Percentiles rank a stretch among this genome's conserved stretches.
phyloP scores from a whole-genome alignment of 164 flowering plant species.

The Macadamia integrifolia region DNA sequence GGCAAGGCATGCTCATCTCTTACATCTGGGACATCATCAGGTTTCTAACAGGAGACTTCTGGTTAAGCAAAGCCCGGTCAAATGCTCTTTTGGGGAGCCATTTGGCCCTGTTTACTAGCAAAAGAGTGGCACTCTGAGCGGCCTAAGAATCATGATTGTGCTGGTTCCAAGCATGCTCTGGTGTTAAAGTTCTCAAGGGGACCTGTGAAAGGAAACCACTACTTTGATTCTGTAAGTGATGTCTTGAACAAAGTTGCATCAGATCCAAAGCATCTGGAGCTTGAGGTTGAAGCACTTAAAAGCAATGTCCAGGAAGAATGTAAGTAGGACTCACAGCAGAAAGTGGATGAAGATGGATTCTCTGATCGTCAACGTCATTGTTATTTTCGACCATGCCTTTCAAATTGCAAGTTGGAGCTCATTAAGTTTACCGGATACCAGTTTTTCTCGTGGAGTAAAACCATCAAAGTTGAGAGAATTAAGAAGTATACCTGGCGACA shows the following conservation, averaged over 20 bases:
- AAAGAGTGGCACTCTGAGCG: conserved; percentile 96
- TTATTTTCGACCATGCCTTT: conserved; percentile 53
- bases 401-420: conserved; percentile 14
- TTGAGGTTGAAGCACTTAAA: conserved; percentile 36
- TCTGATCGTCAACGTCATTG: conserved; percentile 29
- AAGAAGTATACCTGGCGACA: conserved; percentile 44
- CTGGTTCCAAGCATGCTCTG: conserved; percentile 37
- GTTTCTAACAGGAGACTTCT: conserved; percentile 60
- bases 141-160: conserved; percentile 39
- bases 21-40: conserved; percentile 56
- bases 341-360: conserved; percentile 21
- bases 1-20: conserved; percentile 78
- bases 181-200: conserved; percentile 66
- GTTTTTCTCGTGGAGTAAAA: conserved; percentile 38
- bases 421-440: conserved; percentile 63
- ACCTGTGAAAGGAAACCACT: conserved; percentile 62
- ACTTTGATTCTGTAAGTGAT: conserved; percentile 71
- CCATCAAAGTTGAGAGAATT: conserved; percentile 33
- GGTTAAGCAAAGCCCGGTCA: conserved; percentile 88
- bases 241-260: conserved; percentile 61
- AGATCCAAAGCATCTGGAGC: conserved; percentile 68
- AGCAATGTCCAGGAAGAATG: conserved; percentile 25
- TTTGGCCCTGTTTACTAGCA: conserved; percentile 95
- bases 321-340: conserved; percentile 17
- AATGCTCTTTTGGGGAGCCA: conserved; percentile 95